Conservation (phyloP, 371 early-diverging fungal genomes). For the Syncephalastrum monosporum region DNA sequence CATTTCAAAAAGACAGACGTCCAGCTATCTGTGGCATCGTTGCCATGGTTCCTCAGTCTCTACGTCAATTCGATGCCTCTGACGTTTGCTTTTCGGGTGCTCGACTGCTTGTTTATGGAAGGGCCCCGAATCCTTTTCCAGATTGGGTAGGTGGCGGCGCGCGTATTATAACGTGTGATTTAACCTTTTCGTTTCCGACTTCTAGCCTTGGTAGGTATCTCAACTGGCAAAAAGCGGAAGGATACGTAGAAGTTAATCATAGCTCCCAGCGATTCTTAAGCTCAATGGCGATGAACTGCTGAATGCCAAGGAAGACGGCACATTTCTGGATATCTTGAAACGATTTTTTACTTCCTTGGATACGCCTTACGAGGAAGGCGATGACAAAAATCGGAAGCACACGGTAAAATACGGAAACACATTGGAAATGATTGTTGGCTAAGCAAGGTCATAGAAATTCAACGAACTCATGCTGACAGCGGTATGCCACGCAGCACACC, state of each 20-base stretch:
- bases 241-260: not conserved
- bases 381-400: conserved; percentile 57
- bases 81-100: conserved; percentile 80
- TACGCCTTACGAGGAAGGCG: conserved; percentile 60
- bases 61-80: conserved; percentile 95
- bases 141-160: conserved; percentile 63
- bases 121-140: conserved; percentile 94
- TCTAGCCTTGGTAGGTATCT: conserved; percentile 6
- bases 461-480: conserved; percentile 91
- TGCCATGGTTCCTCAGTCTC: conserved; percentile 96
- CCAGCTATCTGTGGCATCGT: conserved; percentile 90
- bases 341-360: conserved; percentile 72
- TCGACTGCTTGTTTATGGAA: conserved; percentile 95
- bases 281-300: conserved; percentile 88
- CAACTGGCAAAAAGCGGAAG: not conserved
- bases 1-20: conserved; percentile 87
- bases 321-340: conserved; percentile 81
- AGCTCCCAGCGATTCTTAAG: conserved; percentile 78
- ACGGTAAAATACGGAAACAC: conserved; percentile 37
- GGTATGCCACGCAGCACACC: conserved; percentile 8
- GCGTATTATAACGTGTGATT: conserved; percentile 8
- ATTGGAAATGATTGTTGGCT: conserved; percentile 1
- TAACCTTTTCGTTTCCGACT: not conserved
- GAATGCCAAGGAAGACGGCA: conserved; percentile 88
- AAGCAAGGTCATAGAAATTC: conserved; percentile 61